Conservation (phyloP, 371 early-diverging fungal genomes). For the Mucor irregularis region DNA sequence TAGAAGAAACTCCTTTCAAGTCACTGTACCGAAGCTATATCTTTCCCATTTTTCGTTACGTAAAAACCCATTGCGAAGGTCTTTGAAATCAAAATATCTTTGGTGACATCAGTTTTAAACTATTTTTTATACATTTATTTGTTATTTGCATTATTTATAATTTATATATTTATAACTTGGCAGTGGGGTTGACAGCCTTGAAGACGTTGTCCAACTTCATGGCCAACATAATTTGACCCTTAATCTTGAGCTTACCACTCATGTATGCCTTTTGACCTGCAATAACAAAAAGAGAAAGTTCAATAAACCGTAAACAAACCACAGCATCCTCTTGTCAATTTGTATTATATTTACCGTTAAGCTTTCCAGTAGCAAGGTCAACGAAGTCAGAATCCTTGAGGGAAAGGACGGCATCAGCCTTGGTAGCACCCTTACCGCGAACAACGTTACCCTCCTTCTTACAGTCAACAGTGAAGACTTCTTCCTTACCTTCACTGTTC, state of each 20-base stretch:
- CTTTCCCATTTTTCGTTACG: too few species aligned
- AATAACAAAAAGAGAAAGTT: too few species aligned
- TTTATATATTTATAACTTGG: slow-evolving; percentile 60
- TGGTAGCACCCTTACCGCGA: slow-evolving; percentile 63
- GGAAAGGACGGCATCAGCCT: slow-evolving; percentile 67
- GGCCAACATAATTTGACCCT: slow-evolving; percentile 89
- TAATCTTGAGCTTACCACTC: slow-evolving; percentile 83
- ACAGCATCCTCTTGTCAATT: too few species aligned
- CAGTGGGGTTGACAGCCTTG: slow-evolving; percentile 47
- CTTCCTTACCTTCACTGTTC: slow-evolving; percentile 62
- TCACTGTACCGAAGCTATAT: too few species aligned
- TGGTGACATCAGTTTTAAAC: too few species aligned
- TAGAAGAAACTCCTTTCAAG: too few species aligned
- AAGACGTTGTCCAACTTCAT: slow-evolving; percentile 75
- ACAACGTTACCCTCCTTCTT: slow-evolving; percentile 66
- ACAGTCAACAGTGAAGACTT: slow-evolving; percentile 74
- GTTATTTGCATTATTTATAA: too few species aligned
- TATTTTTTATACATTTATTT: too few species aligned
- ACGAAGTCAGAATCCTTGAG: slow-evolving; percentile 83
- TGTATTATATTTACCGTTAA: too few species aligned
- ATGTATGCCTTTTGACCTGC: slow-evolving; percentile 81
- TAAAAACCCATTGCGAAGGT: too few species aligned
- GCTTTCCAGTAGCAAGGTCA: slow-evolving; percentile 80
- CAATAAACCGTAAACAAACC: too few species aligned
- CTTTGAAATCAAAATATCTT: too few species aligned